These are phyloP conservation scores for Fusarium tricinctum DNA, from an alignment of 2,329 filamentous ascomycete species.

Conservation along the genomic window DNA sequence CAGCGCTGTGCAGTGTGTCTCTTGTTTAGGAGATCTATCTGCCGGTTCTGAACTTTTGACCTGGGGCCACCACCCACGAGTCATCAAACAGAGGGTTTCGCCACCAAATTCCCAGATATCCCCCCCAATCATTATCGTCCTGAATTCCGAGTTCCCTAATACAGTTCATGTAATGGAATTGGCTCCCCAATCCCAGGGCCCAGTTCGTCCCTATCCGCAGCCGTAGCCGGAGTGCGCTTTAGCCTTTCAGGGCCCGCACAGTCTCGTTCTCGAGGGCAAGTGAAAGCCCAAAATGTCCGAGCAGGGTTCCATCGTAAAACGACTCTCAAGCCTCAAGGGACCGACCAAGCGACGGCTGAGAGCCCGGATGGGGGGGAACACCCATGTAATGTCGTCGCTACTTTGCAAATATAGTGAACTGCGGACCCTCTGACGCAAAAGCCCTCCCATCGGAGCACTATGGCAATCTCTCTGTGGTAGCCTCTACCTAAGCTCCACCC, in stretches of 20 bases:
- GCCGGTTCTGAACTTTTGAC: neutral
- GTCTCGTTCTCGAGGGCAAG: conserved; percentile 7
- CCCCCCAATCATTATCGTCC: conserved; percentile 27
- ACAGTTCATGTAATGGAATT: conserved; percentile 35
- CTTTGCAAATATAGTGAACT: conserved; percentile 16
- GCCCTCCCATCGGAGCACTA: conserved; percentile 21
- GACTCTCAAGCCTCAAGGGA: conserved; percentile 38
- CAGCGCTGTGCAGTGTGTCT: conserved; percentile 4
- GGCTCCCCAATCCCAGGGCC: conserved; percentile 28
- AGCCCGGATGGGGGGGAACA: conserved; percentile 13
- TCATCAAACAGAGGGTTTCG: conserved; percentile 17
- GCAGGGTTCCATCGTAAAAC: conserved; percentile 24
- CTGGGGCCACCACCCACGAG: conserved; percentile 17
- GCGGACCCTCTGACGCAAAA: conserved; percentile 18
- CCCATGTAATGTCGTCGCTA: conserved; percentile 25
- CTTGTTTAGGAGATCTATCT: conserved; percentile 1
- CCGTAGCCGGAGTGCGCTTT: conserved; percentile 4
- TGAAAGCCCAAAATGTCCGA: conserved; percentile 18
- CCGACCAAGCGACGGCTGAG: conserved; percentile 34
- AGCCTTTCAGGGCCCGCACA: conserved; percentile 11
- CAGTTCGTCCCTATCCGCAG: conserved; percentile 22
- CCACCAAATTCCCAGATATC: conserved; percentile 16
- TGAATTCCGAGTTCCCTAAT: conserved; percentile 21
- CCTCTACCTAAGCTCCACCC: conserved; percentile 31
- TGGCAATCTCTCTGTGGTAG: conserved; percentile 30